phyloP scores from a whole-genome alignment of 108 stramenopile genomes.

The Aureococcus anophagefferens region DNA sequence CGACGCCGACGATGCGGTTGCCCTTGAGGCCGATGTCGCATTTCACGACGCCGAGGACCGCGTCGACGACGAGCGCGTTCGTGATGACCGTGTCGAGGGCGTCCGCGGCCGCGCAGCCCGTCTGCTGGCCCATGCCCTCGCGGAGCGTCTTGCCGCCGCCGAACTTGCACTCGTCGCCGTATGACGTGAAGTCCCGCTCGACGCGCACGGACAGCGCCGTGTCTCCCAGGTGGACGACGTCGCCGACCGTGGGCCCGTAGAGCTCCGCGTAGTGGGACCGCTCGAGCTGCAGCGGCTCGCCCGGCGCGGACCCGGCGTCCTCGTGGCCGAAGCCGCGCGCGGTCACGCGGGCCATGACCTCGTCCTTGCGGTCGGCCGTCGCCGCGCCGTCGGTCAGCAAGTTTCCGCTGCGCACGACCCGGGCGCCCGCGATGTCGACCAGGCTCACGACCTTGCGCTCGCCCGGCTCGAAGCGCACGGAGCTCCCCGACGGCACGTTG shows the following conservation, averaged over 20 bases:
- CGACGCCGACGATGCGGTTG: conserved; percentile 80
- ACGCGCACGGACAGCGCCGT: conserved; percentile 70
- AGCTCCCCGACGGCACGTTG: conserved; percentile 79
- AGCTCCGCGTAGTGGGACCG: conserved; percentile 24
- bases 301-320: neutral
- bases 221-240: conserved; percentile 77
- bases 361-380: conserved; percentile 23
- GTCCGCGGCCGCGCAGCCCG: conserved; percentile 39
- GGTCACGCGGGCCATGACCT: conserved; percentile 46
- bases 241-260: conserved; percentile 53
- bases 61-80: conserved; percentile 88
- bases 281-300: conserved; percentile 2
- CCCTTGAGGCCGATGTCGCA: conserved; percentile 89
- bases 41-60: conserved; percentile 69
- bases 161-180: conserved; percentile 97
- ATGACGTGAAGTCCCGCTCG: conserved; percentile 55
- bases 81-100: conserved; percentile 86
- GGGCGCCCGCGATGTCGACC: conserved; percentile 65
- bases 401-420: conserved; percentile 50
- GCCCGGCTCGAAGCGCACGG: conserved; percentile 92
- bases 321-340: conserved; percentile 36
- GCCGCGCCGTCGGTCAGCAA: conserved; percentile 48
- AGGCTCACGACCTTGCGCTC: conserved; percentile 86
- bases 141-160: conserved; percentile 94
- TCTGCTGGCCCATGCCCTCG: conserved; percentile 95